These are phyloP conservation scores for Neonectria punicea DNA, from an alignment of 2,329 filamentous ascomycete genomes.

Conservation along the genomic window DNA sequence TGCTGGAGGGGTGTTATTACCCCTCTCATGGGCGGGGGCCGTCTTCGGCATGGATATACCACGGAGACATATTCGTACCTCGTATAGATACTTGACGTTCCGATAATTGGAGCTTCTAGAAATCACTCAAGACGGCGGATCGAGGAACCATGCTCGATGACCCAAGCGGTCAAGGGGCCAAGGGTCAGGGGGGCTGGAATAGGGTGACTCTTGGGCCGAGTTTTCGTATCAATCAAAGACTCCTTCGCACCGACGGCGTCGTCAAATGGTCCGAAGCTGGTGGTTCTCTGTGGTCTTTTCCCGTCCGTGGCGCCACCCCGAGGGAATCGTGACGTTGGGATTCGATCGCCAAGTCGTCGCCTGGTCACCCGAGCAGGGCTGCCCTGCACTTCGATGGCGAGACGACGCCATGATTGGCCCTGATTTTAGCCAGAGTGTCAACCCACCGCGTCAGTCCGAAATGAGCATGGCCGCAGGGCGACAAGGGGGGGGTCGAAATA, in stretches of 20 bases:
- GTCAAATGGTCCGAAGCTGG: neutral
- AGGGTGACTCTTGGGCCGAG: neutral
- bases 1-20: neutral
- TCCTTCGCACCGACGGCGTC: neutral
- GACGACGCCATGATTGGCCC: slow-evolving; percentile 7
- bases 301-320: slow-evolving; percentile 18
- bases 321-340: slow-evolving; percentile 11
- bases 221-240: neutral
- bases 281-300: slow-evolving; percentile 7
- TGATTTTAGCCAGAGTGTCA: slow-evolving; percentile 15
- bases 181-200: too few species aligned
- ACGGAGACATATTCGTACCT: neutral
- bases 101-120: neutral
- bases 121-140: neutral
- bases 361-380: slow-evolving; percentile 16
- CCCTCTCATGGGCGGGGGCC: neutral
- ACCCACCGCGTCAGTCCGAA: slow-evolving; percentile 3
- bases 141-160: neutral
- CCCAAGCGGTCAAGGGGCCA: neutral
- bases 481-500: slow-evolving; percentile 25
- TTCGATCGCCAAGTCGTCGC: slow-evolving; percentile 7
- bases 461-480: slow-evolving; percentile 4
- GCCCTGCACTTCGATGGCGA: neutral
- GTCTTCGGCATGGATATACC: neutral
- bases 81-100: neutral